A percentile compares a stretch with the other conserved stretches of the same genome.
These are phyloP conservation scores for Trichoderma atrobrunneum DNA, from an alignment of 2,329 filamentous ascomycete genomes.

Conservation along the genomic window DNA sequence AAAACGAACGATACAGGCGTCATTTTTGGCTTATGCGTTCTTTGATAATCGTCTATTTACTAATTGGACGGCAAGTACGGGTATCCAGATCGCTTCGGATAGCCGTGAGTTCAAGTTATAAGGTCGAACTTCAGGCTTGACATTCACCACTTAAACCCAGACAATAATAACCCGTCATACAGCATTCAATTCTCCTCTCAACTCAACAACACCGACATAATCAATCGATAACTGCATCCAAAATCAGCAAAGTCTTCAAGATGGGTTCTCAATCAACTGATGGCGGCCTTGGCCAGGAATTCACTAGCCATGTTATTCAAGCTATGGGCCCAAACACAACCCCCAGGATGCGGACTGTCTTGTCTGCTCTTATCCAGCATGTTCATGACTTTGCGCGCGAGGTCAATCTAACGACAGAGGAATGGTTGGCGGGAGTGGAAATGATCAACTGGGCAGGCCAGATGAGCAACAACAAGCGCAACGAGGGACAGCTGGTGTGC, in stretches of 20 bases:
- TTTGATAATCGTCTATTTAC: neutral
- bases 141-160: neutral
- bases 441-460: constrained; percentile 61
- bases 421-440: constrained; percentile 70
- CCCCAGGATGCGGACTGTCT: constrained; percentile 65
- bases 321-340: constrained; percentile 70
- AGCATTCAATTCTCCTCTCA: neutral
- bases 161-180: neutral
- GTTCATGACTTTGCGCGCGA: constrained; percentile 81
- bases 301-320: constrained; percentile 71
- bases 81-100: neutral
- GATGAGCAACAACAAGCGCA: constrained; percentile 65
- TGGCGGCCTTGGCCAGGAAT: constrained; percentile 43
- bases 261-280: constrained; percentile 17
- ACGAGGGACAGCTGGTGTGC: constrained; percentile 70
- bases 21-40: neutral
- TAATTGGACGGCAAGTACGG: neutral
- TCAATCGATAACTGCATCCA: neutral
- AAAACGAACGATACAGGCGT: neutral
- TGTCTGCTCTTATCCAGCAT: constrained; percentile 67
- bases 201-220: neutral
- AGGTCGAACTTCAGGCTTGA: neutral
- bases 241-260: neutral
- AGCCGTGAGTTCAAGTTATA: neutral
- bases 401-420: constrained; percentile 73